Percentiles rank a stretch among this genome's conserved stretches.
phyloP scores from a whole-genome alignment of 2,329 filamentous ascomycete genomes.

The Purpureocillium takamizusanense region DNA sequence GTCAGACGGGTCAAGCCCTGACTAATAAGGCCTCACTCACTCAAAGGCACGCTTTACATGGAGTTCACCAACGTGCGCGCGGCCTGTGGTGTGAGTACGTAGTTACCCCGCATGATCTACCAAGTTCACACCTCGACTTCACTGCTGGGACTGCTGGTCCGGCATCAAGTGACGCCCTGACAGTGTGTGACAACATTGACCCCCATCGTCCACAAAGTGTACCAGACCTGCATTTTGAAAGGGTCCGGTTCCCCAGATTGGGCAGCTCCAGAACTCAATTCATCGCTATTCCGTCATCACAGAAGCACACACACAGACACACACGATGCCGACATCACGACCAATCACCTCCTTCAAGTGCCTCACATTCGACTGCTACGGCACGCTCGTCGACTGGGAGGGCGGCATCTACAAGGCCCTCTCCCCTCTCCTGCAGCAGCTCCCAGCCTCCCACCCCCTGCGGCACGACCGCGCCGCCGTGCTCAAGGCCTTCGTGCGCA shows the following conservation, averaged over 20 bases:
- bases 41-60: too few species aligned
- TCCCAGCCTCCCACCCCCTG: conserved; percentile 27
- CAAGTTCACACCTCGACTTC: too few species aligned
- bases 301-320: neutral
- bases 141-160: too few species aligned
- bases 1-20: too few species aligned
- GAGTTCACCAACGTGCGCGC: too few species aligned
- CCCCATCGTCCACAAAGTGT: too few species aligned
- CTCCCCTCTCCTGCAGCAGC: conserved; percentile 32
- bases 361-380: conserved; percentile 71
- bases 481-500: conserved; percentile 38
- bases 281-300: neutral
- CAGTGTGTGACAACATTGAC: too few species aligned
- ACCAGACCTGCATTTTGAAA: too few species aligned
- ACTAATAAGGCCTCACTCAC: neutral
- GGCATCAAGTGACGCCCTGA: too few species aligned
- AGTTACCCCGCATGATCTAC: neutral
- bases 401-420: conserved; percentile 50
- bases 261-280: too few species aligned
- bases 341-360: conserved; percentile 21
- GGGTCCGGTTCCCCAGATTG: too few species aligned
- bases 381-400: conserved; percentile 74
- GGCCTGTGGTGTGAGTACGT: too few species aligned
- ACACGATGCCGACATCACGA: conserved; percentile 7
- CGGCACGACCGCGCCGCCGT: conserved; percentile 27